phyloP scores from a whole-genome alignment of 2,329 filamentous ascomycete genomes.

The Penicillium sp. region DNA sequence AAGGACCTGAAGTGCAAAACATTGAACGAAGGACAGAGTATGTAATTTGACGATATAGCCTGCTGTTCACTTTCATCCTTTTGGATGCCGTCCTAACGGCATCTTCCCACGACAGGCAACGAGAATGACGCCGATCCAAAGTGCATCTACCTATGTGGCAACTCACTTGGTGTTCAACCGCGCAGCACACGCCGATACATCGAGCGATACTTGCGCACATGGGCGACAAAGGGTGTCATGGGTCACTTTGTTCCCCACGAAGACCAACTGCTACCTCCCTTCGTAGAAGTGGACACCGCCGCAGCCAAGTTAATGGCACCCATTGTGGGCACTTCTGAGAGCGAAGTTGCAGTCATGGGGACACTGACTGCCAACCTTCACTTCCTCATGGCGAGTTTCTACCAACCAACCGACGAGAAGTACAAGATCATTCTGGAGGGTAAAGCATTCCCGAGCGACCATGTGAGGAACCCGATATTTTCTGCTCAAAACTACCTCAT shows the following conservation, averaged over 20 bases:
- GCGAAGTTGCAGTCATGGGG: conserved; percentile 83
- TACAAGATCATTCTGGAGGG: conserved; percentile 86
- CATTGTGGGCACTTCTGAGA: conserved; percentile 65
- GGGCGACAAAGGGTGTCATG: conserved; percentile 76
- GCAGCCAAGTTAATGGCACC: conserved; percentile 64
- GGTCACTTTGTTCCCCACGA: conserved; percentile 70
- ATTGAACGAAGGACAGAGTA: conserved; percentile 36
- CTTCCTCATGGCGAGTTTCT: conserved; percentile 78
- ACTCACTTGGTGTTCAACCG: conserved; percentile 82
- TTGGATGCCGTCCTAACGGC: not conserved
- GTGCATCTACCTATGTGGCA: conserved; percentile 79
- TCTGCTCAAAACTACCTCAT: too few relatives aligned
- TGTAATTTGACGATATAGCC: not conserved
- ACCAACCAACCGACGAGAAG: conserved; percentile 57
- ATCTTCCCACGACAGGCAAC: not conserved
- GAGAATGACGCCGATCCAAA: conserved; percentile 39
- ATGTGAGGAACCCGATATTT: conserved; percentile 44
- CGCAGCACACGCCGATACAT: conserved; percentile 60
- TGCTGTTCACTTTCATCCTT: not conserved
- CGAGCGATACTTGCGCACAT: conserved; percentile 69
- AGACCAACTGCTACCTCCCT: conserved; percentile 62
- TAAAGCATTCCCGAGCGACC: conserved; percentile 84
- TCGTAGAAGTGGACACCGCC: conserved; percentile 72
- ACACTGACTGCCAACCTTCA: conserved; percentile 78
- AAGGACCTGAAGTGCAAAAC: conserved; percentile 61